A percentile compares a stretch with the other conserved stretches of the same genome.
These are phyloP conservation scores for Fusarium devonianum DNA, from an alignment of 2,329 filamentous ascomycete species.

Conservation along the genomic window DNA sequence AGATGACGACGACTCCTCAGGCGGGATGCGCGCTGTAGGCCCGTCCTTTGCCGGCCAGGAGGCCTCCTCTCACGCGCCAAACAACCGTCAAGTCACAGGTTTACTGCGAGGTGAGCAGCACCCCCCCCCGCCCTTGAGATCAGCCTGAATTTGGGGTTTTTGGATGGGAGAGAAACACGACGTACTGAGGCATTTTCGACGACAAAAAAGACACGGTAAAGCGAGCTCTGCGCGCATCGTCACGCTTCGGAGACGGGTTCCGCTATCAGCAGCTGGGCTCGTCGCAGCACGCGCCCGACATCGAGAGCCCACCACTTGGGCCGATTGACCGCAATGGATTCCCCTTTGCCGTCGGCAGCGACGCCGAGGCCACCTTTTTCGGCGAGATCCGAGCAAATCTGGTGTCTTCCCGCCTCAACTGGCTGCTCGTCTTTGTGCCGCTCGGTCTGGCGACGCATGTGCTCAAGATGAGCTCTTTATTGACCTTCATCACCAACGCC, in stretches of 20 bases:
- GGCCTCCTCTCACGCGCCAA: background rate
- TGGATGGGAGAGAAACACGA: too few species aligned
- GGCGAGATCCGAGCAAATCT: constrained; percentile 42
- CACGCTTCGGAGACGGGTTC: constrained; percentile 34
- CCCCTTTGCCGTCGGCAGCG: constrained; percentile 14
- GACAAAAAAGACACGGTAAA: constrained; percentile 30
- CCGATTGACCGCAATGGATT: constrained; percentile 23
- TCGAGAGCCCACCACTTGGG: constrained; percentile 33
- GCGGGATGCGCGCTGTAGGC: background rate
- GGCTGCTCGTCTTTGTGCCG: constrained; percentile 74
- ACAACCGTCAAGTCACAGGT: background rate
- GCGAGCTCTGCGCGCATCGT: constrained; percentile 34
- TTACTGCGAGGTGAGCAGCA: background rate
- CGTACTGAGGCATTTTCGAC: constrained; percentile 24
- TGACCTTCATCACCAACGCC: constrained; percentile 66
- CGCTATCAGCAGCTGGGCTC: constrained; percentile 35
- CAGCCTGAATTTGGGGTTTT: too few species aligned
- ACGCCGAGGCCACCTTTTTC: constrained; percentile 23
- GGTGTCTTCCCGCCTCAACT: constrained; percentile 62
- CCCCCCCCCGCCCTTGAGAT: too few species aligned
- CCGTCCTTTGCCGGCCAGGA: background rate
- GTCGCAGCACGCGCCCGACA: constrained; percentile 27
- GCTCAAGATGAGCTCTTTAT: constrained; percentile 44
- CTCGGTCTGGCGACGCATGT: constrained; percentile 66
- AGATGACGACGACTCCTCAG: constrained; percentile 30